These are phyloP conservation scores for Dendrobium huoshanense DNA, from an alignment of 106 monocot species.

Conservation along the genomic window DNA sequence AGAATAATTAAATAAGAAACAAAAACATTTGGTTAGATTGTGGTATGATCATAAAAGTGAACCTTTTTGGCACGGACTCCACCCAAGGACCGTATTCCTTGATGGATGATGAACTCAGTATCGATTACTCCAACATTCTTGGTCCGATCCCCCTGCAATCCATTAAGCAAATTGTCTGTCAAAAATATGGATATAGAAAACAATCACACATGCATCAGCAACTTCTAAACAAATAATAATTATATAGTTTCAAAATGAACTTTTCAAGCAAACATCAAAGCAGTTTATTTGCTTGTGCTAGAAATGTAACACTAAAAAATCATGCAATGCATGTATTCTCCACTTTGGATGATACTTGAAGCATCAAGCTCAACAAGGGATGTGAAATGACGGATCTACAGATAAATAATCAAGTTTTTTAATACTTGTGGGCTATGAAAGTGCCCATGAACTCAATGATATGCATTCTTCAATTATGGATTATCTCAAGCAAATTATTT, in stretches of 20 bases:
- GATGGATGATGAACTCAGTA: constrained; percentile 55
- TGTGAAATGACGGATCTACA: background rate
- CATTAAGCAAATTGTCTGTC: constrained; percentile 7
- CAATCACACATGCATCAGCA: background rate
- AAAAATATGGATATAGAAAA: background rate
- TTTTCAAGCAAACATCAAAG: background rate
- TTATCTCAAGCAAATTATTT: background rate
- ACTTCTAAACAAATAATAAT: background rate
- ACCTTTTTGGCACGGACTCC: constrained; percentile 46
- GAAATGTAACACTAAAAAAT: background rate
- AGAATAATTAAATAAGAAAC: background rate
- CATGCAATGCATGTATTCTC: background rate
- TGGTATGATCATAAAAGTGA: background rate
- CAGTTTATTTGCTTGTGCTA: background rate
- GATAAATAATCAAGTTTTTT: background rate
- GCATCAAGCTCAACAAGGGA: background rate
- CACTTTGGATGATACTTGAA: background rate
- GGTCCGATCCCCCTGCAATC: constrained; percentile 75
- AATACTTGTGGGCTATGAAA: background rate
- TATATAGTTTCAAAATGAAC: background rate
- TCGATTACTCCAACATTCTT: constrained; percentile 70
- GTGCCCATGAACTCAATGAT: background rate
- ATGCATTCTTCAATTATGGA: background rate
- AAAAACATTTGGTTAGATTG: background rate
- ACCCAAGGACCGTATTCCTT: constrained; percentile 64